Base-by-base conservation (phyloP, 345 rosid species). In the Turnera subulata region DNA sequence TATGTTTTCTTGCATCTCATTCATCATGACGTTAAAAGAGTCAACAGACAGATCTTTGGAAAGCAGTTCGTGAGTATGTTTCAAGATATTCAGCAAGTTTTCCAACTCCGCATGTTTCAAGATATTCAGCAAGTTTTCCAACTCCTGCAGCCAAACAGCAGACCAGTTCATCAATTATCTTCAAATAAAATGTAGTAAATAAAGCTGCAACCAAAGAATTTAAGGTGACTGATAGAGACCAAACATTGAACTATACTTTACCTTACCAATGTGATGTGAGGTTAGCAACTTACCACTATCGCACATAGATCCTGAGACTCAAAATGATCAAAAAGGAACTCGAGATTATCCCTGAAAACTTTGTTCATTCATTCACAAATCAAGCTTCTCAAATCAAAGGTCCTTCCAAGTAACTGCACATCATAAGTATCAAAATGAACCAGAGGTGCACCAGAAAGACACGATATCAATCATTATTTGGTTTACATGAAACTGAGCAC, bases 281-380 rank as follows among this genome's bases (percentile, higher is more conserved):
- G 4, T 29, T 29, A 53, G 55, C 56, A 44, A 55, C 73, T 74
- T 67, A 93, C 99, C 79, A 93, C 97, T 49, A 87, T 71, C 39
- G 99, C 96, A 76, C 96, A 89, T 60, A 93, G 65, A 75, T 93
- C 97, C 46, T 93, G 97, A 44, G 96, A 93, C 82, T 89, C 97
- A 50, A 93, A 93, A 51, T 92, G 95, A 51, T 93, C 95, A 64
- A 93, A 85, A 23, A 93, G 87, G 75, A 93, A 93, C 77, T 93
- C 99, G 1, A 93, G 80, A 70, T 93, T 93, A 75, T 93, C 99
- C 76, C 99, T 89, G 75, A 87, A 89, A 57, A 74, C 72, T 83
- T 84, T 93, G 65, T 93, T 93, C 95, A 93, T 81, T 70, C 95
- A 66, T 74, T 85, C 90, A 55, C 92, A 68, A 37, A 93, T 82